phyloP scores from a whole-genome alignment of 306 rosid genomes.

The Glycine latifolia region DNA sequence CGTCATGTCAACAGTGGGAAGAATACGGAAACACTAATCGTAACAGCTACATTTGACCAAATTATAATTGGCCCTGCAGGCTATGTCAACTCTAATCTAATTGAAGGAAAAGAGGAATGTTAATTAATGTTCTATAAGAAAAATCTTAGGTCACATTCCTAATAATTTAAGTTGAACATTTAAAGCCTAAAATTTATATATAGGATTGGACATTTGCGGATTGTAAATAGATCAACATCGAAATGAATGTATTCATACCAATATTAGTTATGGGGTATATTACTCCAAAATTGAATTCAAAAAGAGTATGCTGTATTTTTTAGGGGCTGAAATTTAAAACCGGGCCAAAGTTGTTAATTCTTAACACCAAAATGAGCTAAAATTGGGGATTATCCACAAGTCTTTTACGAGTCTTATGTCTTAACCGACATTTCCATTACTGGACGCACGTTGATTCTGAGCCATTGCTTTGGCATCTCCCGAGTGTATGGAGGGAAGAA shows the following conservation, averaged over 20 bases:
- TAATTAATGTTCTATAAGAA: neutral
- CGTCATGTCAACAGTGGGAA: slow-evolving; percentile 1
- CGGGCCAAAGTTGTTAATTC: neutral
- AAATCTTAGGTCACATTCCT: neutral
- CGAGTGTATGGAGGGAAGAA: slow-evolving; percentile 9
- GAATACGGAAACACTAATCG: neutral
- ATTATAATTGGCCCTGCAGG: no score
- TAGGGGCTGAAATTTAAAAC: neutral
- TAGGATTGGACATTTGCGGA: slow-evolving; percentile 12
- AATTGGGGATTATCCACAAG: neutral
- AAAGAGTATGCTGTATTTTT: neutral
- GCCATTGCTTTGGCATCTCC: slow-evolving; percentile 46
- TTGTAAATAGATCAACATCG: neutral
- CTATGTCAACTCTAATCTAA: neutral
- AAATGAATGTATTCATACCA: neutral
- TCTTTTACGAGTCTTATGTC: no score
- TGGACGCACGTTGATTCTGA: slow-evolving; percentile 23
- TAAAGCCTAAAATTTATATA: neutral
- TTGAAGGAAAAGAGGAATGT: neutral
- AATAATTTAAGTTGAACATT: neutral
- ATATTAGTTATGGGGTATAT: neutral
- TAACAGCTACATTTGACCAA: no score
- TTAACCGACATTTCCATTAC: neutral
- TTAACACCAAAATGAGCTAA: neutral
- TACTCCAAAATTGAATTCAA: neutral